Evolutionary conservation across 148 eudicot species (phyloP).

Genomic region (Hydrangea macrophylla): DNA sequence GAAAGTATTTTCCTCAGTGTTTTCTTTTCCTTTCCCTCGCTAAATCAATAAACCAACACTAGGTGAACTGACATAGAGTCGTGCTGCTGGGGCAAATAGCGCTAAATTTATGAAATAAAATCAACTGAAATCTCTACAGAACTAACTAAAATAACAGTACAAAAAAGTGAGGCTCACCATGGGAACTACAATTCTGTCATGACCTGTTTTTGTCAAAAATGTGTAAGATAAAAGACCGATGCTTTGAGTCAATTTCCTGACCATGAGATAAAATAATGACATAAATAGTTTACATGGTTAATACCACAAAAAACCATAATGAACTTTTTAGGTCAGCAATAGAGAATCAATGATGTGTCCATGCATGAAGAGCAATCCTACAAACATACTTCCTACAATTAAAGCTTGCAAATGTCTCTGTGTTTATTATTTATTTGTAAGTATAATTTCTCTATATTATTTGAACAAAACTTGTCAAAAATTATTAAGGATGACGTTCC

Average conservation of each 20-base stretch:
- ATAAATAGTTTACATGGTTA: not conserved
- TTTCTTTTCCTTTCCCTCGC: no score
- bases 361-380: no score
- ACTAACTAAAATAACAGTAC: not conserved
- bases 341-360: not conserved
- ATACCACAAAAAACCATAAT: conserved; percentile 3
- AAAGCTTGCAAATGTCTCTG: no score
- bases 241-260: conserved; percentile 80
- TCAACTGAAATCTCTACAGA: not conserved
- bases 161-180: conserved; percentile 54
- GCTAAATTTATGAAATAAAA: not conserved
- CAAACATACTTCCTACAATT: no score
- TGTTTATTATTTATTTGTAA: no score
- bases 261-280: conserved; percentile 21
- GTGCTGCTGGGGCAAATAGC: not conserved
- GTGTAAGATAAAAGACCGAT: conserved; percentile 90
- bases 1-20: no score
- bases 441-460: no score
- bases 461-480: no score
- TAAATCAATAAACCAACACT: no score
- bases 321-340: not conserved
- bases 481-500: no score
- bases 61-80: not conserved
- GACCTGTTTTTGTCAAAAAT: conserved; percentile 61
- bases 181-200: conserved; percentile 91